Evolutionary conservation across 495 filamentous ascomycete genomes (phyloP), one percentile per base, ranked within the genome.

Genomic region (Polyplosphaeria fusca): DNA sequence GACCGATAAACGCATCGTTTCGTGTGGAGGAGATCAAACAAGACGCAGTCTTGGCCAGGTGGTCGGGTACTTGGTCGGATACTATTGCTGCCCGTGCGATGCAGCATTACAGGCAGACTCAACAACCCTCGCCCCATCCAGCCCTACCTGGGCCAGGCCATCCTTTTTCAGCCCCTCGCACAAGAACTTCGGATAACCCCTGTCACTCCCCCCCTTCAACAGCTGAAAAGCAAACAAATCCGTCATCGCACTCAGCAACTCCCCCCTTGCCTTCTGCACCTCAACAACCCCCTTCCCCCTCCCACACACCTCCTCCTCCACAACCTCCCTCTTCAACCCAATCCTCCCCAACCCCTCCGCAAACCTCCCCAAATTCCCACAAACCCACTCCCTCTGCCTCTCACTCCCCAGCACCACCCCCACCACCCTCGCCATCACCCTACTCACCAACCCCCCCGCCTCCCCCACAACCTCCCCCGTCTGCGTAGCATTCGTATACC

Each of bases 181-280:
- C 25, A 48, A 19, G 16, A 27, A 48, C 25, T 28, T 20, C 13
- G 23, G 45, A 19, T 48, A 48, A 3, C 16, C 45, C 22, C 11
- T n/a, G 3, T 11, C 45, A 48, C 32, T 48, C 23, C 45, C 45
- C 45, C 24, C 45, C 11, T 48, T 27, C 25, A 48, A 4, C 11
- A 48, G 26, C 23, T 48, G 45, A 32, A 48, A 32, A 7, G 2
- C 32, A 19, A 28, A 48, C 26, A 48, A n/a, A 28, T 48, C 45
- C 22, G 24, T 48, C 45, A 30, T 28, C 26, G 45, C 45, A n/a
- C 14, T 22, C 22, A 48, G 26, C 23, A 48, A 16, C 16, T 3
- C 24, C 26, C 16, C 12, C 23, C 32, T 48, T 19, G 45, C 45
- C 16, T 20, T 26, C 11, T 9, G 24, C 3, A 32, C n/a, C 4